phyloP scores from a whole-genome alignment of 352 stramenopile genomes.

The Phytophthora palmivora region DNA sequence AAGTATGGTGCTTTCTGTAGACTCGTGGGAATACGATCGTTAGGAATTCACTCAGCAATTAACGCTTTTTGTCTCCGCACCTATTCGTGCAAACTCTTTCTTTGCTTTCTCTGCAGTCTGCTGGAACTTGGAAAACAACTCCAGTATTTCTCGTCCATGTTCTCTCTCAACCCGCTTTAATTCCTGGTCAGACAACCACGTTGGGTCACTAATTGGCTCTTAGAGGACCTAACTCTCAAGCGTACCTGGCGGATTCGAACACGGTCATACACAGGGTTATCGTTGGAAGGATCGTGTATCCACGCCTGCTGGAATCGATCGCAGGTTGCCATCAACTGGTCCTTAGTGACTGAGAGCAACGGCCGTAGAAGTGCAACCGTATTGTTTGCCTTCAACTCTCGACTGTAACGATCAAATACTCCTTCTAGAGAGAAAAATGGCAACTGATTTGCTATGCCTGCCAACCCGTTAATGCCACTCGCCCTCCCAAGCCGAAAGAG shows the following conservation, averaged over 20 bases:
- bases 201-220: neutral
- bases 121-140: constrained; percentile 61
- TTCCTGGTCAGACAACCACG: constrained; percentile 37
- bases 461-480: constrained; percentile 80
- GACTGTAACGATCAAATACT: neutral
- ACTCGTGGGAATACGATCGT: constrained; percentile 8
- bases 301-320: constrained; percentile 73
- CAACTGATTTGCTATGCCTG: constrained; percentile 58
- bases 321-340: constrained; percentile 72
- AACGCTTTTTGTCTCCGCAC: constrained; percentile 24
- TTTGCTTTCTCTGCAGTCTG: constrained; percentile 55
- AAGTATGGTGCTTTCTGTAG: constrained; percentile 61
- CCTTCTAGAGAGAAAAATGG: constrained; percentile 32
- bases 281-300: constrained; percentile 87
- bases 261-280: constrained; percentile 78
- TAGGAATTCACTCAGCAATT: neutral
- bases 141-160: constrained; percentile 41
- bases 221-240: constrained; percentile 5
- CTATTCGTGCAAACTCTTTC: constrained; percentile 50
- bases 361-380: constrained; percentile 58
- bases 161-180: constrained; percentile 53
- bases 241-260: constrained; percentile 84
- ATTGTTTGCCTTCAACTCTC: constrained; percentile 7
- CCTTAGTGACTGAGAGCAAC: constrained; percentile 67
- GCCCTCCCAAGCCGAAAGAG: constrained; percentile 79